A percentile compares a stretch with the other conserved stretches of the same genome.
Evolutionary conservation across 2,329 filamentous ascomycete genomes (phyloP).

Genomic region (Colletotrichum sansevieriae): DNA sequence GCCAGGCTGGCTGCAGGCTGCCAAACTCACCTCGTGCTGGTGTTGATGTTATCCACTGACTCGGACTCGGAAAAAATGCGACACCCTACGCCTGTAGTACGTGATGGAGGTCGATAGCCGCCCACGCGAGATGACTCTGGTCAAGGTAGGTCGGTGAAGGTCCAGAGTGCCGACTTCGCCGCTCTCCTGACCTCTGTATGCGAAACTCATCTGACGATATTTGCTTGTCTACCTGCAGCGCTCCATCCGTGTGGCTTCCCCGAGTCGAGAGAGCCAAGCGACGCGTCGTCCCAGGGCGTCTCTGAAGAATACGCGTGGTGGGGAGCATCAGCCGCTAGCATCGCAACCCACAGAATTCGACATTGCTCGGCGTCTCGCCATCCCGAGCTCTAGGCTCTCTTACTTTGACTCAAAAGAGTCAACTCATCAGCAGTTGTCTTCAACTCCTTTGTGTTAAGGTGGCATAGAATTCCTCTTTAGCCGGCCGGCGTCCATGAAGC

Average conservation of each 20-base stretch:
- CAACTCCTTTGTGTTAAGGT: no score
- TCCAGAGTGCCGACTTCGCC: background rate
- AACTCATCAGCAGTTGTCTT: no score
- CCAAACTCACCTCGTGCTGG: background rate
- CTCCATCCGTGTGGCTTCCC: background rate
- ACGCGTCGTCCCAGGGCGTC: background rate
- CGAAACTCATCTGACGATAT: background rate
- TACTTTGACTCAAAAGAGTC: no score
- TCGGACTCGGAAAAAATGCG: background rate
- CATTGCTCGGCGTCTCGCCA: slow-evolving; percentile 1
- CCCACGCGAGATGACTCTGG: background rate
- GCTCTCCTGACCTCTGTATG: background rate
- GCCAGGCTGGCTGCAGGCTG: background rate
- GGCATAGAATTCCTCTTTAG: no score
- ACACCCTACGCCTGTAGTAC: background rate
- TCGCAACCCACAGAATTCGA: background rate
- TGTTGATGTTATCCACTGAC: slow-evolving; percentile 6
- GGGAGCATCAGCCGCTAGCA: background rate
- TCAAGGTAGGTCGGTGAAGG: slow-evolving; percentile 10
- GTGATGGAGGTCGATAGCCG: slow-evolving; percentile 7
- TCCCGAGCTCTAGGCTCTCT: background rate
- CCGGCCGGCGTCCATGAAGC: background rate
- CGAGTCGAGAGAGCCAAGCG: background rate
- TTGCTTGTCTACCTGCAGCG: slow-evolving; percentile 10
- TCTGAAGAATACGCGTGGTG: slow-evolving; percentile 3